Evolutionary conservation across 1,284 basidiomycete genomes (phyloP).

Genomic region (Athelia psychrophila): DNA sequence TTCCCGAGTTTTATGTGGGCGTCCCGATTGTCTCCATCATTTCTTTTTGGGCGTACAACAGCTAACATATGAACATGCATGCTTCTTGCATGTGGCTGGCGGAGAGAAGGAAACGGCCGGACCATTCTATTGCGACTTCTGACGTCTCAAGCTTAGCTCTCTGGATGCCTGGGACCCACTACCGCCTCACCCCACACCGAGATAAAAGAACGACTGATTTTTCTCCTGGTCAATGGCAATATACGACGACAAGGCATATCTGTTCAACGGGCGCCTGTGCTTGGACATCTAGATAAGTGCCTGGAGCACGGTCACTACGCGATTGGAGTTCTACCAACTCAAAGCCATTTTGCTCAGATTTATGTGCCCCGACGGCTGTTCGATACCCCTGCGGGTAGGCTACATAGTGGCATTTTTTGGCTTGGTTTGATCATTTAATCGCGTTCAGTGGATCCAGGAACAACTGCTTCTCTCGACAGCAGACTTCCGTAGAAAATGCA

Average conservation of each 20-base stretch:
- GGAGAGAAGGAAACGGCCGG: slow-evolving; percentile 18
- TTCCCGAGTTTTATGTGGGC: slow-evolving; percentile 22
- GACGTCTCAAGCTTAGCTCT: slow-evolving; percentile 26
- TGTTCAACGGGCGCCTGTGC: slow-evolving; percentile 22
- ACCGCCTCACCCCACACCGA: slow-evolving; percentile 23
- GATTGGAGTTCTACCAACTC: no score
- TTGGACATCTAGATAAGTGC: slow-evolving; percentile 24
- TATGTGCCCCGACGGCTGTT: no score
- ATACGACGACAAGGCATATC: slow-evolving; percentile 29
- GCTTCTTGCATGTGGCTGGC: slow-evolving; percentile 30
- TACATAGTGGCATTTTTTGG: no score
- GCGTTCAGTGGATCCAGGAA: no score
- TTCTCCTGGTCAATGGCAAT: slow-evolving; percentile 25
- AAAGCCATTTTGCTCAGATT: no score
- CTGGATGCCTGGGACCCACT: slow-evolving; percentile 29
- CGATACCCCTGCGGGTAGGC: no score
- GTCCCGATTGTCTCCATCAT: neutral
- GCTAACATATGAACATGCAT: slow-evolving; percentile 9
- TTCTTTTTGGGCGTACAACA: neutral
- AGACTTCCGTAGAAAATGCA: no score
- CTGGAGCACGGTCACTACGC: slow-evolving; percentile 30
- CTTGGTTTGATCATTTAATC: no score
- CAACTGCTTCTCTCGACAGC: no score
- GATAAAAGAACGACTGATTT: slow-evolving; percentile 7
- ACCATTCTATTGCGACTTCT: slow-evolving; percentile 30